These are phyloP conservation scores for Fusarium piperis DNA, from an alignment of 2,329 filamentous ascomycete genomes.

Conservation along the genomic window DNA sequence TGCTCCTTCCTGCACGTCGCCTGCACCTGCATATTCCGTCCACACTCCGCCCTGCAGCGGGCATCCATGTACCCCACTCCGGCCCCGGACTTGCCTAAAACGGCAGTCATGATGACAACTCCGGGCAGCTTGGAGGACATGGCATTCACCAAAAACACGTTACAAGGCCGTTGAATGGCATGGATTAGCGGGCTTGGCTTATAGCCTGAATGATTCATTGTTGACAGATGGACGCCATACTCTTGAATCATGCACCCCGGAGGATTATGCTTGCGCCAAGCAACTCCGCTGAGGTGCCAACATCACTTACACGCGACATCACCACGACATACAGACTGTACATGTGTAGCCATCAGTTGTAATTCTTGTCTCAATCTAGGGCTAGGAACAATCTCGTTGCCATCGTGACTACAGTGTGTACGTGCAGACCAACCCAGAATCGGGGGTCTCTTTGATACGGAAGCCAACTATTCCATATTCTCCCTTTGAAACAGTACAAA, in stretches of 20 bases:
- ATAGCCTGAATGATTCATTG: background rate
- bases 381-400: slow-evolving; percentile 31
- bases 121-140: slow-evolving; percentile 4
- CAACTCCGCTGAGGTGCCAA: slow-evolving; percentile 4
- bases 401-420: slow-evolving; percentile 35
- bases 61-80: slow-evolving; percentile 20
- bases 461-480: slow-evolving; percentile 12
- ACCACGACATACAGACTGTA: background rate
- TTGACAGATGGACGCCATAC: background rate
- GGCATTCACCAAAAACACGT: slow-evolving; percentile 6
- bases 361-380: slow-evolving; percentile 31
- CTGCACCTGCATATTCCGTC: slow-evolving; percentile 30
- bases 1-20: slow-evolving; percentile 31
- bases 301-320: background rate
- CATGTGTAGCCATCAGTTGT: slow-evolving; percentile 19
- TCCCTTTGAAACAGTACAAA: background rate
- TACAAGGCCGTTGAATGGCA: background rate
- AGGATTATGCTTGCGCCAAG: slow-evolving; percentile 9
- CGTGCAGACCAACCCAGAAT: slow-evolving; percentile 16
- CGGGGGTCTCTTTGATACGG: slow-evolving; percentile 1
- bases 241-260: background rate
- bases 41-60: slow-evolving; percentile 39
- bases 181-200: background rate
- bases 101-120: slow-evolving; percentile 30
- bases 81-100: slow-evolving; percentile 44